A percentile compares a stretch with the other conserved stretches of the same genome.
These are phyloP conservation scores for Suhomyces sp. DNA, from an alignment of 805 yeast genomes.

Conservation along the genomic window DNA sequence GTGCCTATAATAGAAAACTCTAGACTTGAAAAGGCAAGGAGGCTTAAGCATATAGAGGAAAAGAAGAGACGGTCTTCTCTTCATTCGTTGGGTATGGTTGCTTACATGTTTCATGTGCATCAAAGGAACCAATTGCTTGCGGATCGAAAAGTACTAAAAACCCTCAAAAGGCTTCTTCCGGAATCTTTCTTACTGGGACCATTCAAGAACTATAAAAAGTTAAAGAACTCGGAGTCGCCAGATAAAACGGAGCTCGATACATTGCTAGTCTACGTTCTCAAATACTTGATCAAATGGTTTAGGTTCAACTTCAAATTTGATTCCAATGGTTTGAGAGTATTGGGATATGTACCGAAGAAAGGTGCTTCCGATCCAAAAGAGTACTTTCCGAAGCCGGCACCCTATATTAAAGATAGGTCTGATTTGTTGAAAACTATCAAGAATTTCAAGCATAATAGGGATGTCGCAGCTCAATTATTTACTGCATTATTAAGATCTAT, in stretches of 20 bases:
- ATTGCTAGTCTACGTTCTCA: slow-evolving; percentile 27
- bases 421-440: slow-evolving; percentile 17
- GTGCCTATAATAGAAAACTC: slow-evolving; percentile 3
- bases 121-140: slow-evolving; percentile 23
- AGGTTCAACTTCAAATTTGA: slow-evolving; percentile 28
- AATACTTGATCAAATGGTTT: slow-evolving; percentile 36
- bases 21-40: slow-evolving; percentile 10
- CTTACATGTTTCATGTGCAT: slow-evolving; percentile 22
- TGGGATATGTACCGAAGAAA: slow-evolving; percentile 24
- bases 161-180: slow-evolving; percentile 27
- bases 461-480: slow-evolving; percentile 33
- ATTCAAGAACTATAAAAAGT: slow-evolving; percentile 18
- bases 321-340: slow-evolving; percentile 29
- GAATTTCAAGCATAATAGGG: slow-evolving; percentile 30
- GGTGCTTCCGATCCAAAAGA: slow-evolving; percentile 8
- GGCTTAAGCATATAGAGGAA: slow-evolving; percentile 8
- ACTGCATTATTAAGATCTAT: slow-evolving; percentile 27
- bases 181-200: slow-evolving; percentile 14
- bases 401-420: slow-evolving; percentile 8
- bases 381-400: slow-evolving; percentile 22
- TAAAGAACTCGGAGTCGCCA: not conserved
- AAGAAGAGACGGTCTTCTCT: slow-evolving; percentile 11
- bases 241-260: slow-evolving; percentile 10
- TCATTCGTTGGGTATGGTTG: slow-evolving; percentile 22
- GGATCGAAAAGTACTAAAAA: slow-evolving; percentile 16